Percentiles rank a stretch among this genome's conserved stretches.
These are phyloP conservation scores for Penicillium paradoxum DNA, from an alignment of 495 filamentous ascomycete genomes.

Conservation along the genomic window DNA sequence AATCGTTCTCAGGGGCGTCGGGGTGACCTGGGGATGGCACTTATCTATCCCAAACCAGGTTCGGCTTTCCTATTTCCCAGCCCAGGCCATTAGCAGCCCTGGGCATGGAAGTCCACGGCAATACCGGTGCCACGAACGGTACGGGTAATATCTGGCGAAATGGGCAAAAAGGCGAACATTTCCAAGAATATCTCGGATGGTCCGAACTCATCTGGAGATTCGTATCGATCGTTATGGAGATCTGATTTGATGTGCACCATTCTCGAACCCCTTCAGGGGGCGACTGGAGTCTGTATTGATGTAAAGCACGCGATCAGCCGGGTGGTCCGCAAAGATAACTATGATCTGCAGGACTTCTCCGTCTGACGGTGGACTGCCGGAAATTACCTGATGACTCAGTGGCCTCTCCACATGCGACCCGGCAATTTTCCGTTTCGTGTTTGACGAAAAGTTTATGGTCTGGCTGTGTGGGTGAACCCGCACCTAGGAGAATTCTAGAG, in stretches of 20 bases:
- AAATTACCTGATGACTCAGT: slow-evolving; percentile 1
- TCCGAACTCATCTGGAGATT: not conserved
- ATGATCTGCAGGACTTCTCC: slow-evolving; percentile 7
- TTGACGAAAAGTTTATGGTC: too few species aligned
- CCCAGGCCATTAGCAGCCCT: not conserved
- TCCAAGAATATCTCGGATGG: too few species aligned
- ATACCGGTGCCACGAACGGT: not conserved
- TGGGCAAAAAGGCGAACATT: too few species aligned
- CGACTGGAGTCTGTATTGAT: not conserved
- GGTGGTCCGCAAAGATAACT: not conserved
- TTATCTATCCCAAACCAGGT: not conserved
- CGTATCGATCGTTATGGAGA: slow-evolving; percentile 6
- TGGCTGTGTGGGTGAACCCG: too few species aligned
- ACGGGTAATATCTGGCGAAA: not conserved
- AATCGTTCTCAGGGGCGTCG: not conserved
- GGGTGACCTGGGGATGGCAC: too few species aligned
- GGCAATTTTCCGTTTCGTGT: not conserved
- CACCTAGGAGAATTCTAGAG: too few species aligned
- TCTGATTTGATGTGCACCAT: not conserved
- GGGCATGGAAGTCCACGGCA: too few species aligned
- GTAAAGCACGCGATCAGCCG: not conserved
- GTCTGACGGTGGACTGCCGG: not conserved
- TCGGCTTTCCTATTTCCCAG: not conserved
- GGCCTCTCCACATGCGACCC: not conserved
- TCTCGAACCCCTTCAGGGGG: not conserved